Conservation (phyloP, 495 filamentous ascomycete species). For the Melanomma pulvis-pyrius region DNA sequence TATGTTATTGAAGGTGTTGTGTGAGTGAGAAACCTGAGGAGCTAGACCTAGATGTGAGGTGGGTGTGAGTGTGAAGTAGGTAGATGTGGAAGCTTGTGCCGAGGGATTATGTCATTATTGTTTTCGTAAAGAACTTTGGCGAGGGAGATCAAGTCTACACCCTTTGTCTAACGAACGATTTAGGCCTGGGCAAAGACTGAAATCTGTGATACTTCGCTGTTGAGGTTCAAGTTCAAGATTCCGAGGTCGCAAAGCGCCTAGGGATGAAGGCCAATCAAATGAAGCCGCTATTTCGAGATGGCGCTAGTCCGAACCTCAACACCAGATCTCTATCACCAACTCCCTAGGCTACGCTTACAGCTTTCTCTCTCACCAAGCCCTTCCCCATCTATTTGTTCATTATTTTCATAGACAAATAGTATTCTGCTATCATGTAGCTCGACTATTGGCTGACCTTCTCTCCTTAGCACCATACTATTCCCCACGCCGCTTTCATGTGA, state of each 20-base stretch:
- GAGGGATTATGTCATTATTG: not conserved
- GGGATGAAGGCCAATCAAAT: not conserved
- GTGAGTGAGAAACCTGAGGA: not conserved
- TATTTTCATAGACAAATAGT: no score
- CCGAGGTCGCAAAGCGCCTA: not conserved
- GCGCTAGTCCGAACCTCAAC: not conserved
- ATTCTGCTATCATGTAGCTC: no score
- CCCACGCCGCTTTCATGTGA: no score
- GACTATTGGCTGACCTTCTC: no score
- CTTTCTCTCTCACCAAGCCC: not conserved
- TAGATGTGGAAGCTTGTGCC: not conserved
- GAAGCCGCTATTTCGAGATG: not conserved
- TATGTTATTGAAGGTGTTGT: not conserved
- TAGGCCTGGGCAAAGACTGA: no score
- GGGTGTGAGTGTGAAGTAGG: slow-evolving; percentile 1
- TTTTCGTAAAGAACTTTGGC: not conserved
- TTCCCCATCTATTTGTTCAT: not conserved
- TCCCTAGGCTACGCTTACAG: no score
- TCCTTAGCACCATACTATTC: no score
- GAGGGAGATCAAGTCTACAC: not conserved
- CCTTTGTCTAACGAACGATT: no score
- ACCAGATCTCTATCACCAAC: no score
- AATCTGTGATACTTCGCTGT: no score
- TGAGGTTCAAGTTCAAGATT: not conserved
- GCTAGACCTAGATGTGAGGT: not conserved